Percentiles rank a stretch among this genome's conserved stretches.
These are phyloP conservation scores for Clitopilus passeckerianus DNA, from an alignment of 768 basidiomycete genomes.

Conservation along the genomic window DNA sequence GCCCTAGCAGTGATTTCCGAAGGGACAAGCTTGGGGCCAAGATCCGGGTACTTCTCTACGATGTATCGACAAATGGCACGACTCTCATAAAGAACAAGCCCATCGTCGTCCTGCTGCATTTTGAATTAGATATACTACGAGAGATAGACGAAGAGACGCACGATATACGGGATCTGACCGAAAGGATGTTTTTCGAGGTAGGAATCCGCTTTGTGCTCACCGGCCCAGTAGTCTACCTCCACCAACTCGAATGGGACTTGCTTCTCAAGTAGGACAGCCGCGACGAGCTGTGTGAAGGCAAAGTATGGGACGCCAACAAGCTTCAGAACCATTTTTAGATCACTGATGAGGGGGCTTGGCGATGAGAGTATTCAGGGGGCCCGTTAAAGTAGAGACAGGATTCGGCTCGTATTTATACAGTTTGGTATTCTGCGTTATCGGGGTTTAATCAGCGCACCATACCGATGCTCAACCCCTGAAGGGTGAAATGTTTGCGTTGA, in stretches of 20 bases:
- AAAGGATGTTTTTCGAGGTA: slow-evolving; percentile 44
- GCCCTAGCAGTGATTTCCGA: slow-evolving; percentile 23
- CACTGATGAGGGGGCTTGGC: no score
- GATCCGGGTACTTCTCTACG: slow-evolving; percentile 37
- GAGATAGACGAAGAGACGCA: slow-evolving; percentile 11
- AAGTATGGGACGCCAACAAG: slow-evolving; percentile 27
- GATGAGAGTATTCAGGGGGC: not conserved
- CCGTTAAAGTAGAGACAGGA: no score
- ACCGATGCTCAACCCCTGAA: no score
- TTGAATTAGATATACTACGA: no score
- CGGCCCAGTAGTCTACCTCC: slow-evolving; percentile 28
- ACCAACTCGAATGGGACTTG: slow-evolving; percentile 40
- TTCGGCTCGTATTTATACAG: no score
- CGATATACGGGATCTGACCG: slow-evolving; percentile 51
- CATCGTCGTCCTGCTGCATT: slow-evolving; percentile 39
- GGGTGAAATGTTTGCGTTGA: no score
- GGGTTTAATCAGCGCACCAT: no score
- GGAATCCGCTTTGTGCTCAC: slow-evolving; percentile 29
- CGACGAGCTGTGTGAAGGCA: slow-evolving; percentile 42
- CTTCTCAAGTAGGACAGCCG: slow-evolving; percentile 37
- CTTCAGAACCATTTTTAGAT: slow-evolving; percentile 26
- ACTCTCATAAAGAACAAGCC: slow-evolving; percentile 50
- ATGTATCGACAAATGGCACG: slow-evolving; percentile 53
- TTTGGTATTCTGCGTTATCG: no score
- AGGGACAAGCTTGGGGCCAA: slow-evolving; percentile 45